Evolutionary conservation across 2,329 filamentous ascomycete genomes (phyloP), one percentile per base, ranked within the genome.

Genomic region (Diaporthe sp.): DNA sequence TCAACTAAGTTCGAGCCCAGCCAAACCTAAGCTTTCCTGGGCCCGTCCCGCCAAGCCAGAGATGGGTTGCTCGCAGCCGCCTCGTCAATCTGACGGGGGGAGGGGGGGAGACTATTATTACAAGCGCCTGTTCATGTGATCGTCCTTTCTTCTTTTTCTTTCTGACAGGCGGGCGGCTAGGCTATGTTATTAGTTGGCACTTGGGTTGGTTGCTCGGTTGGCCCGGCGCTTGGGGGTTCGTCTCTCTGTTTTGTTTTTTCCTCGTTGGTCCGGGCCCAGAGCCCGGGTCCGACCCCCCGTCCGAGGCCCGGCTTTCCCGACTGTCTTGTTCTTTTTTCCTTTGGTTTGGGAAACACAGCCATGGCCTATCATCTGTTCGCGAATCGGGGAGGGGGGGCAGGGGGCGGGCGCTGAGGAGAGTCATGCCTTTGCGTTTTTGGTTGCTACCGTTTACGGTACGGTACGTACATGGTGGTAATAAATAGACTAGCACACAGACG

Each of bases 301-400:
- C 25, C n/a, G 13, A 55, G 22, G n/a, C n/a, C 8, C 28, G 53
- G 12, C 12, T 5, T 28, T 17, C 8, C 12, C 13, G 20, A 10
- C 4, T 28, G 12, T 12, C n/a, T 15, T 55, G n/a, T 10, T 7
- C 49, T 55, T 20, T 31, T 31, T 55, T 31, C 28, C 34, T 42
- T 47, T 15, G n/a, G n/a, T 3, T 7, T 47, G 15, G 39, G 60
- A 9, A 25, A 22, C 37, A 44, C 15, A 9, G 61, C 61, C 61
- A 65, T 65, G 61, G 42, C 60, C 39, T 63, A 63, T 63, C 60
- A 44, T 28, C 2, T 58, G 37, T 44, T 31, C 25, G 34, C 57
- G 37, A 39, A 39, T 39, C 37, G 37, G 37, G 37, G 34, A 4
- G 34, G 31, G 34, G 34, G 34, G 34, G 12, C 37, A 39, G 37